Base-by-base conservation (phyloP, 805 yeast species). In the Kazachstania viticola region DNA sequence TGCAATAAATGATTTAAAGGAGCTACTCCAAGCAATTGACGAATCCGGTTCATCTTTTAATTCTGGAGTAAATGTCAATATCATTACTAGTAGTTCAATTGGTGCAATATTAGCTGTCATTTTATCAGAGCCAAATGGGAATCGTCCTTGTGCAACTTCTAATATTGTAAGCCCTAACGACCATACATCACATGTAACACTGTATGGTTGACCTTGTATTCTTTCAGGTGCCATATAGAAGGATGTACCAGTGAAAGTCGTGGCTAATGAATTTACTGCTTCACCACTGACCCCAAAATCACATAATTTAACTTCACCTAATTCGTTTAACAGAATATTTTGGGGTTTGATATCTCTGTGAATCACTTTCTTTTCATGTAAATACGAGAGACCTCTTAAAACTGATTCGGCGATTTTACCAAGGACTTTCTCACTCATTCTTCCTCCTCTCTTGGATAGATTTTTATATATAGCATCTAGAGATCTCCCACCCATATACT, bases 171-270 rank as follows among this genome's bases (percentile, higher is more conserved):
- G 64, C 0, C 98, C 98, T 21, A 91, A 60, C 1, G 96, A 85
- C 98, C 98, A 91, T 12, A 91, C 88, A 53, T 91, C 98, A 46
- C 93, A 78, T 4, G 94, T 82, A 3, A 88, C 95, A 9, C 94
- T 79, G 51, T 91, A 91, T 1, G 95, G 91, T 49, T 84, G 88
- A 18, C 95, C 96, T 61, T 82, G 82, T 31, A 91, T 88, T 45
- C 98, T 69, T 56, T 91, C 98, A 0, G 98, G 98, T 0, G 98
- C 97, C 98, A 91, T 91, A 56, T 91, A 91, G 53, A 83, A 88
- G 9, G 94, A 87, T 0, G 98, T 91, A 2, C 98, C 98, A 0
- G 95, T 91, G 51, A 87, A 91, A 0, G 98, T 91, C 1, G 95
- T 83, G 1, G 97, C 97, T 29, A 91, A 63, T 0, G 95, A 84